Evolutionary conservation across 495 filamentous ascomycete species (phyloP).

Genomic region (Pyrenopolyporus hunteri): DNA sequence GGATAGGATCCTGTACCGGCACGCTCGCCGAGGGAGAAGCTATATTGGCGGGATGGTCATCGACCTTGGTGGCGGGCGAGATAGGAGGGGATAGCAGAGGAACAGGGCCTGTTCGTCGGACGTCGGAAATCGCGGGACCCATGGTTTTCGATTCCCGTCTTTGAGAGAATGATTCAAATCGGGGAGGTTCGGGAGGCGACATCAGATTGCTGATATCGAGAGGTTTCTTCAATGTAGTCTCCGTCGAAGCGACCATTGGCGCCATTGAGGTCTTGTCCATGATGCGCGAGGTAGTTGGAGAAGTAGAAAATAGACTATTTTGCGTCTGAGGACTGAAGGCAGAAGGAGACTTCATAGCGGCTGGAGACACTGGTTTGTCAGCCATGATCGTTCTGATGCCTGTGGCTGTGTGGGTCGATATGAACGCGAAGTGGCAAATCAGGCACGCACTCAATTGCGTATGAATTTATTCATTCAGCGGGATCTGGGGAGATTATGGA

Average conservation of each 20-base stretch:
- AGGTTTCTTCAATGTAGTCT: conserved; percentile 39
- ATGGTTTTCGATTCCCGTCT: conserved; percentile 28
- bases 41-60: conserved; percentile 33
- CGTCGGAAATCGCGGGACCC: conserved; percentile 42
- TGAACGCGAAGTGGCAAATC: conserved; percentile 37
- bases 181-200: conserved; percentile 74
- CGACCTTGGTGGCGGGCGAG: conserved; percentile 63
- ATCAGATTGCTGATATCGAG: conserved; percentile 65
- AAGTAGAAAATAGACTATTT: conserved; percentile 3
- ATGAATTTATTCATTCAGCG: conserved; percentile 15
- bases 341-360: conserved; percentile 15
- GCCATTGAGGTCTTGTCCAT: conserved; percentile 25
- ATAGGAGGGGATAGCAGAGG: conserved; percentile 73
- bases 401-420: conserved; percentile 25
- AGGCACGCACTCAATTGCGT: conserved; percentile 32
- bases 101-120: conserved; percentile 51
- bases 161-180: conserved; percentile 64
- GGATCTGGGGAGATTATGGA: not conserved
- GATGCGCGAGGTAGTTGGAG: not conserved
- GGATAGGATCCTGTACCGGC: conserved; percentile 50
- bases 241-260: conserved; percentile 11
- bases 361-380: conserved; percentile 41
- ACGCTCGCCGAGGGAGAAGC: conserved; percentile 15
- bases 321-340: conserved; percentile 15
- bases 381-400: conserved; percentile 28